Evolutionary conservation across 2,329 filamentous ascomycete species (phyloP).

Genomic region (Monosporascus sp.): DNA sequence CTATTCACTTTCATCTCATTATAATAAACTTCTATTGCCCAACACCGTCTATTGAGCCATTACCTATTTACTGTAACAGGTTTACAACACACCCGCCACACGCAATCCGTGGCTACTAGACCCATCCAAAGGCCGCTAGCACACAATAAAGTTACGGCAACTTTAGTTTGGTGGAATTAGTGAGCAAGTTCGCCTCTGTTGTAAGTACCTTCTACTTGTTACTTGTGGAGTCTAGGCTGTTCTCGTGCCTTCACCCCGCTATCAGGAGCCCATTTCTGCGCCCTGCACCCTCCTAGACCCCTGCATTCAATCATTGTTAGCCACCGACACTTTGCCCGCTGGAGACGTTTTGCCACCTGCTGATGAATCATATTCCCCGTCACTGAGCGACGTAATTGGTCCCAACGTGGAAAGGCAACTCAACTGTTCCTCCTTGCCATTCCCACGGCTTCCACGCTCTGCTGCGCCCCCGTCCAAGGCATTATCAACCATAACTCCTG

Average conservation of each 20-base stretch:
- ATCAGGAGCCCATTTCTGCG: slow-evolving; percentile 4
- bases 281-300: not conserved
- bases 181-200: not conserved
- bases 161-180: not conserved
- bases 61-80: too few relatives aligned
- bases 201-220: slow-evolving; percentile 1
- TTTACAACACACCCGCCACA: too few relatives aligned
- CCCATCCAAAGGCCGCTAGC: not conserved
- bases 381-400: slow-evolving; percentile 16
- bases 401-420: not conserved
- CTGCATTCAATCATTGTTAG: slow-evolving; percentile 1
- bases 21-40: too few relatives aligned
- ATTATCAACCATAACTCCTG: slow-evolving; percentile 11
- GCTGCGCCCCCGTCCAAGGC: slow-evolving; percentile 22
- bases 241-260: slow-evolving; percentile 23
- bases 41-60: too few relatives aligned
- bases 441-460: slow-evolving; percentile 26
- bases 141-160: not conserved
- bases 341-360: slow-evolving; percentile 1
- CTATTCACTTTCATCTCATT: too few relatives aligned
- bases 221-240: slow-evolving; percentile 18
- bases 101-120: too few relatives aligned
- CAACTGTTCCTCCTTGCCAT: slow-evolving; percentile 14
- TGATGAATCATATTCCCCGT: slow-evolving; percentile 22
- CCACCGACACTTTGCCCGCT: slow-evolving; percentile 1